A percentile compares a stretch with the other conserved stretches of the same genome.
These are phyloP conservation scores for Infundibulicybe gibba DNA, from an alignment of 768 basidiomycete genomes.

Conservation along the genomic window DNA sequence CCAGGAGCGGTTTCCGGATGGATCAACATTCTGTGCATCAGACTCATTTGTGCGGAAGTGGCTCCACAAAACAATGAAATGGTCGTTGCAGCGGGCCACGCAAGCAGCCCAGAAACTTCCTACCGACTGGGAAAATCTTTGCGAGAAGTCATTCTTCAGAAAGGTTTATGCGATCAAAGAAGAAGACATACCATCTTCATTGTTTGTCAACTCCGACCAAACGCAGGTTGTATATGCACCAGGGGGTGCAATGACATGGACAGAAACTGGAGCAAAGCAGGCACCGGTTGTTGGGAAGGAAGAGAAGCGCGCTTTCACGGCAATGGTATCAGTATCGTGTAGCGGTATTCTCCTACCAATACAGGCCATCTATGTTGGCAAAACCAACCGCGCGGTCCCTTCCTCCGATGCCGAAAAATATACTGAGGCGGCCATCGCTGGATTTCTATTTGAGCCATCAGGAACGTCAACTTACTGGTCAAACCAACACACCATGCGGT, in stretches of 20 bases:
- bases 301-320: conserved; percentile 35
- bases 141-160: conserved; percentile 18
- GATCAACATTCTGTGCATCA: too few relatives aligned
- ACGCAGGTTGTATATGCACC: conserved; percentile 25
- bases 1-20: too few relatives aligned
- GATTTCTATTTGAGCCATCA: conserved; percentile 7
- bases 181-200: conserved; percentile 19
- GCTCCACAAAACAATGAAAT: conserved; percentile 8
- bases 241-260: conserved; percentile 23
- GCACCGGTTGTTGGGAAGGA: conserved; percentile 26
- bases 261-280: conserved; percentile 22
- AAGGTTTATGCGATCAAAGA: conserved; percentile 24
- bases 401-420: too few relatives aligned
- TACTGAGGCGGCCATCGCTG: too few relatives aligned
- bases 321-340: conserved; percentile 21
- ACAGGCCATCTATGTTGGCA: conserved; percentile 28
- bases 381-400: too few relatives aligned
- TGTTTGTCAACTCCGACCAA: conserved; percentile 32
- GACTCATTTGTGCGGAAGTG: too few relatives aligned
- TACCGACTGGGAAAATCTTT: conserved; percentile 21
- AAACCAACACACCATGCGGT: conserved; percentile 15
- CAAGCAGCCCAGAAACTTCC: conserved; percentile 31
- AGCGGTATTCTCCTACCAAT: conserved; percentile 23
- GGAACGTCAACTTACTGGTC: conserved; percentile 22
- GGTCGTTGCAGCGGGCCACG: conserved; percentile 23